These are phyloP conservation scores for Hyaloscypha variabilis DNA, from an alignment of 495 filamentous ascomycete species.

Conservation along the genomic window DNA sequence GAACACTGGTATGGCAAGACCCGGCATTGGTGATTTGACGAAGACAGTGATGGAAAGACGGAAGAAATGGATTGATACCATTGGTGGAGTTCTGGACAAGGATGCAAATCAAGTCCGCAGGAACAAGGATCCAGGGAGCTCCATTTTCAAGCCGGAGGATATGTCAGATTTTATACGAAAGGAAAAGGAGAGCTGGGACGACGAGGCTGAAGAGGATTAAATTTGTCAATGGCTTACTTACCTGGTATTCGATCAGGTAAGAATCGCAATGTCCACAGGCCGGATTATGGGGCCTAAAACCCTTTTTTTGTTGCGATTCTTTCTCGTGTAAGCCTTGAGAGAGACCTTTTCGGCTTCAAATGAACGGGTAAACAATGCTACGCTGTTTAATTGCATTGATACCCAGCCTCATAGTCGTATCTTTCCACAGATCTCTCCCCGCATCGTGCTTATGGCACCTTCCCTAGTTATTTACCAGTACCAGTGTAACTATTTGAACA, in stretches of 20 bases:
- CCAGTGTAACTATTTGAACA: background rate
- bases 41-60: slow-evolving; percentile 87
- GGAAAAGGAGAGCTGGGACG: slow-evolving; percentile 78
- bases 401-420: too few species aligned
- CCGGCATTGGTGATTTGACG: slow-evolving; percentile 89
- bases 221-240: background rate
- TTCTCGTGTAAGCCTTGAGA: too few species aligned
- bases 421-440: too few species aligned
- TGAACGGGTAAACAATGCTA: too few species aligned
- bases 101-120: slow-evolving; percentile 61
- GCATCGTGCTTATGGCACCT: background rate
- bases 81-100: slow-evolving; percentile 78
- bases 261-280: background rate
- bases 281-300: background rate
- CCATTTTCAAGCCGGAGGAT: slow-evolving; percentile 63
- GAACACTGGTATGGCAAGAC: slow-evolving; percentile 60
- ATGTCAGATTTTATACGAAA: slow-evolving; percentile 60
- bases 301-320: background rate
- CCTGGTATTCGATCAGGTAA: background rate
- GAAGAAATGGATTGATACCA: slow-evolving; percentile 82
- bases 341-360: too few species aligned
- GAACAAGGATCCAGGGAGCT: slow-evolving; percentile 36
- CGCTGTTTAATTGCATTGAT: too few species aligned
- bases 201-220: slow-evolving; percentile 64
- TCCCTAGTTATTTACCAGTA: background rate